Conservation (phyloP, 2,329 filamentous ascomycete genomes). For the Diplodia seriata region DNA sequence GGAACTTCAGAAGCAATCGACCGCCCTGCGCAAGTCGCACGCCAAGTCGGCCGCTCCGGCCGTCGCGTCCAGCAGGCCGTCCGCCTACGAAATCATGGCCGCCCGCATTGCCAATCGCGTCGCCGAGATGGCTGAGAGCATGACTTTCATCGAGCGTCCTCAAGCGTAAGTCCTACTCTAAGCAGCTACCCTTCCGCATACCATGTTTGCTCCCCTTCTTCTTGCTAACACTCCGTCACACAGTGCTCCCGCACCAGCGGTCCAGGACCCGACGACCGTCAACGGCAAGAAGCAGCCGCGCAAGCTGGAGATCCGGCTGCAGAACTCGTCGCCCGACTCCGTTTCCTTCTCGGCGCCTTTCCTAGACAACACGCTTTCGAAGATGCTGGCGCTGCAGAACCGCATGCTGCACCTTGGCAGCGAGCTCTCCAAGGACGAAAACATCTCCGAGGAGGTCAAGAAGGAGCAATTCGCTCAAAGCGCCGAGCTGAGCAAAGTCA, state of each 20-base stretch:
- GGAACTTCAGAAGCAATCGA: slow-evolving; percentile 42
- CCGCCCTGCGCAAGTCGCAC: slow-evolving; percentile 34
- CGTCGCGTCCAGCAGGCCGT: slow-evolving; percentile 38
- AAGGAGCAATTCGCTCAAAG: slow-evolving; percentile 59
- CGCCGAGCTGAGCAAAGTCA: slow-evolving; percentile 57
- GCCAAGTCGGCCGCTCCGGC: slow-evolving; percentile 29
- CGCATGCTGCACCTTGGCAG: slow-evolving; percentile 58
- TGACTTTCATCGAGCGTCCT: slow-evolving; percentile 57
- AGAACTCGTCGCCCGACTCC: slow-evolving; percentile 46
- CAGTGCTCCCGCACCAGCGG: slow-evolving; percentile 36
- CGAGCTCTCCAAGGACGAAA: slow-evolving; percentile 47
- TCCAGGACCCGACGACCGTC: slow-evolving; percentile 35
- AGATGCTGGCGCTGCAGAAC: slow-evolving; percentile 58
- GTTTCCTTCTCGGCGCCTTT: slow-evolving; percentile 60
- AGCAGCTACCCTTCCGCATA: background rate
- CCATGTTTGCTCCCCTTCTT: background rate
- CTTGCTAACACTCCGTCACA: background rate
- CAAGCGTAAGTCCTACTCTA: background rate
- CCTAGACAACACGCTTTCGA: slow-evolving; percentile 60
- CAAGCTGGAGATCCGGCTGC: slow-evolving; percentile 59
- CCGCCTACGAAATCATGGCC: slow-evolving; percentile 60
- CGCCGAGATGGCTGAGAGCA: slow-evolving; percentile 61
- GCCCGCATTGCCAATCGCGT: slow-evolving; percentile 58
- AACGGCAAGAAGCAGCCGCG: slow-evolving; percentile 53
- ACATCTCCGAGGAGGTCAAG: slow-evolving; percentile 54